Evolutionary conservation across 2,329 filamentous ascomycete genomes (phyloP).

Genomic region (Periconia macrospinosa): DNA sequence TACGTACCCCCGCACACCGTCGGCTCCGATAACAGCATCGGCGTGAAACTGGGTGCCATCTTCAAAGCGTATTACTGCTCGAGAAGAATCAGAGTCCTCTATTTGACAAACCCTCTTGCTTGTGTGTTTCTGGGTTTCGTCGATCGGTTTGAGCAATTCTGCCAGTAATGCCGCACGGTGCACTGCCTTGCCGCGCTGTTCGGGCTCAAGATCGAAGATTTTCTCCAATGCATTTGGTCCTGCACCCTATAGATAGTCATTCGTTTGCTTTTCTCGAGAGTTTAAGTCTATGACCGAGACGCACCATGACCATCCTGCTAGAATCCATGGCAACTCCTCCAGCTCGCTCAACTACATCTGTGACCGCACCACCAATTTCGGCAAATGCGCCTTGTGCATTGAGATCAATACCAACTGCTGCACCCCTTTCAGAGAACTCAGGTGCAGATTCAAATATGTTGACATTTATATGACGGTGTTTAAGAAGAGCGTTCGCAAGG

Average conservation of each 20-base stretch:
- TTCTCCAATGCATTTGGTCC: not conserved
- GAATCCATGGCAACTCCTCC: conserved; percentile 6
- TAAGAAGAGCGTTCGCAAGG: conserved; percentile 41
- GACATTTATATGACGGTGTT: conserved; percentile 37
- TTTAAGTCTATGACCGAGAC: not conserved
- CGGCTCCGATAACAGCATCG: conserved; percentile 34
- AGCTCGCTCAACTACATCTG: conserved; percentile 8
- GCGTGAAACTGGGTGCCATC: conserved; percentile 40
- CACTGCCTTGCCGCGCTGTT: conserved; percentile 5
- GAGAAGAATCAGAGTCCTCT: not conserved
- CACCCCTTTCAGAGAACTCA: conserved; percentile 40
- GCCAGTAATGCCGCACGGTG: conserved; percentile 7
- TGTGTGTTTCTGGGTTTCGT: conserved; percentile 2
- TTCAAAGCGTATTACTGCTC: conserved; percentile 44
- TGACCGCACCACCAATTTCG: conserved; percentile 9
- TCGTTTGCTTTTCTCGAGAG: not conserved
- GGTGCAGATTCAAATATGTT: conserved; percentile 43
- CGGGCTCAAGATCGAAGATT: conserved; percentile 1
- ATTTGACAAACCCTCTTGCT: conserved; percentile 6
- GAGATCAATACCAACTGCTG: conserved; percentile 43
- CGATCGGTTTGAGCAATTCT: conserved; percentile 7
- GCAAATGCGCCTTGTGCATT: conserved; percentile 32
- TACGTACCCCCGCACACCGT: conserved; percentile 18
- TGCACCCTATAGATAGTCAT: not conserved
- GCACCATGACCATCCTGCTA: not conserved